Base-by-base conservation (phyloP, 2,329 filamentous ascomycete species). In the Ceratocystis cubensis region DNA sequence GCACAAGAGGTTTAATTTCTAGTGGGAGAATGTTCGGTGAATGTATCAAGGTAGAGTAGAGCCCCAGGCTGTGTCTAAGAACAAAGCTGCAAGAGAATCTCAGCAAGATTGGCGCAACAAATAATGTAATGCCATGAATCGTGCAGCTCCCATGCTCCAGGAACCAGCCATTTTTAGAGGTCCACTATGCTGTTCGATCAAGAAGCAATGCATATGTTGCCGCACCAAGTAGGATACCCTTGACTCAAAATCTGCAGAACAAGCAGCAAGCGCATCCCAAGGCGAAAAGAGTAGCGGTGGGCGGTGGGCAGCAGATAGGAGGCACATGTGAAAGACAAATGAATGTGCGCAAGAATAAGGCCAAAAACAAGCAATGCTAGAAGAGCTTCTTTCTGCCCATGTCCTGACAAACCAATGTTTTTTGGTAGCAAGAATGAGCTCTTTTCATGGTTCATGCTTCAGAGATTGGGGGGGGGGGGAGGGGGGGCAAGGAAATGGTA, bases 201-300 rank as follows among this genome's bases (percentile, higher is more conserved):
- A 59, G 56, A 30, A 33, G 28, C 8, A n/a, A 30, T 37, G 56
- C 56, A 37, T 37, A 37, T 59, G 56, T 17, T 59, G 56, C 56
- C 56, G 28, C 56, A 59, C 56, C 28, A 30, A 37, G 28, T n/a
- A 10, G 17, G 30, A 59, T 59, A 59, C 56, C 56, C 56, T 59
- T 59, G 56, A 59, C 56, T 59, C 56, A 59, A 59, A 59, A 59
- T 59, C 28, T 59, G 56, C 56, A 59, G 25, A 33, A 17, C 56
- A n/a, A 59, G n/a, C 56, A 59, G 13, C 30, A 33, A 59, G 30
- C 17, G 30, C 25, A 59, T 59, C 53, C 46, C 53, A 59, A 33
- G 53, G 48, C 25, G 28, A 17, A 13, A 30, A n/a, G 28, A 59
- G 53, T 59, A 59, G 53, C 53, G 53, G 53, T 33, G 53, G 53